phyloP scores from a whole-genome alignment of 495 filamentous ascomycete species.

The Chaetomidium leptoderma region DNA sequence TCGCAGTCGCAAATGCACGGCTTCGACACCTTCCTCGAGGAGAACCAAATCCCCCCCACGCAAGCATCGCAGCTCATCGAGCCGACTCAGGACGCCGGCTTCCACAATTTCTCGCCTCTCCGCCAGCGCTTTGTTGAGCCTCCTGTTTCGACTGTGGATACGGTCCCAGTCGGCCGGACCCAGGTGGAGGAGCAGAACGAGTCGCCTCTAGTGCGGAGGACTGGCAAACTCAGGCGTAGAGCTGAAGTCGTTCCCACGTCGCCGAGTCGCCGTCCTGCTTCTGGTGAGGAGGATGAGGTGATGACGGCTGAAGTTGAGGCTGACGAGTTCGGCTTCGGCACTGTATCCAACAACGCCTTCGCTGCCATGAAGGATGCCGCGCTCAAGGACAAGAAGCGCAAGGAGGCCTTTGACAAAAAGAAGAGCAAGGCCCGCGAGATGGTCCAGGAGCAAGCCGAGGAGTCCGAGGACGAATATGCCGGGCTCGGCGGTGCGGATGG shows the following conservation, averaged over 20 bases:
- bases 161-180: slow-evolving; percentile 51
- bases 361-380: slow-evolving; percentile 69
- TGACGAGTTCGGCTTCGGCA: slow-evolving; percentile 45
- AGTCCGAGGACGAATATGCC: slow-evolving; percentile 98
- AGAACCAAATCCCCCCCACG: slow-evolving; percentile 46
- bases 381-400: slow-evolving; percentile 49
- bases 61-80: slow-evolving; percentile 62
- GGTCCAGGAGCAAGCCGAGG: slow-evolving; percentile 88
- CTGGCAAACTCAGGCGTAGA: slow-evolving; percentile 55
- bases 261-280: neutral
- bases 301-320: slow-evolving; percentile 47
- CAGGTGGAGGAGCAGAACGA: slow-evolving; percentile 40
- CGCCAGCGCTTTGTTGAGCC: slow-evolving; percentile 57
- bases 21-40: slow-evolving; percentile 45
- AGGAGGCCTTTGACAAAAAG: slow-evolving; percentile 68
- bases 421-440: slow-evolving; percentile 84
- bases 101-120: slow-evolving; percentile 52
- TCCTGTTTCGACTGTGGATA: slow-evolving; percentile 67
- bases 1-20: slow-evolving; percentile 52
- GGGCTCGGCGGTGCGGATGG: slow-evolving; percentile 87
- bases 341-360: slow-evolving; percentile 51
- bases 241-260: slow-evolving; percentile 28
- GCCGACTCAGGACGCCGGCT: slow-evolving; percentile 83
- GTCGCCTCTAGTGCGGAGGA: slow-evolving; percentile 58
- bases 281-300: slow-evolving; percentile 53